A percentile compares a stretch with the other conserved stretches of the same genome.
Conservation (phyloP, 495 filamentous ascomycete genomes). For the Neurospora terricola region DNA sequence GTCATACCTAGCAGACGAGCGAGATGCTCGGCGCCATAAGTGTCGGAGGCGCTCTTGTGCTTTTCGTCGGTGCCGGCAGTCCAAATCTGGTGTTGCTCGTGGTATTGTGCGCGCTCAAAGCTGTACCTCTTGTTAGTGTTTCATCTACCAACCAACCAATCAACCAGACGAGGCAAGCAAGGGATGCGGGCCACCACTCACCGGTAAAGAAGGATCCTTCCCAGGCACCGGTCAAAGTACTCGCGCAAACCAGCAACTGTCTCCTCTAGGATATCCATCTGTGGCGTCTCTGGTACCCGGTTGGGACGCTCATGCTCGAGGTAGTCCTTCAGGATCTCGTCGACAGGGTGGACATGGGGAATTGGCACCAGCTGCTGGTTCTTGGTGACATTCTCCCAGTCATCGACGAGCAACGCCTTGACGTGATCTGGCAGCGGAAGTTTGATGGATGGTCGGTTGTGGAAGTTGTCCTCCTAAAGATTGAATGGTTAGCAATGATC, state of each 20-base stretch:
- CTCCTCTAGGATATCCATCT: conserved; percentile 80
- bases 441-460: conserved; percentile 67
- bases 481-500: neutral
- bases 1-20: conserved; percentile 52
- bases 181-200: conserved; percentile 14
- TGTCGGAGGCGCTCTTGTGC: conserved; percentile 57
- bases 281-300: conserved; percentile 52
- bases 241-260: conserved; percentile 71
- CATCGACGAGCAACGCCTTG: conserved; percentile 86
- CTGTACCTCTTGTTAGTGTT: conserved; percentile 17
- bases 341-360: conserved; percentile 64
- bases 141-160: neutral
- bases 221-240: conserved; percentile 84
- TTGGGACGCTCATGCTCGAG: conserved; percentile 56
- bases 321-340: conserved; percentile 72
- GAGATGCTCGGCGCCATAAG: conserved; percentile 92
- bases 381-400: conserved; percentile 98
- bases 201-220: conserved; percentile 80
- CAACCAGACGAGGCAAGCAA: neutral
- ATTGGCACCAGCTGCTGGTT: conserved; percentile 76
- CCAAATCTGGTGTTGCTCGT: conserved; percentile 57
- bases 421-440: conserved; percentile 74
- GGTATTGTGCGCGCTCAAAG: conserved; percentile 82
- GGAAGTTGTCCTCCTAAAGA: conserved; percentile 74
- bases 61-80: conserved; percentile 44